Conservation (phyloP, 73 alveolate species). For the Blepharisma stoltei region DNA sequence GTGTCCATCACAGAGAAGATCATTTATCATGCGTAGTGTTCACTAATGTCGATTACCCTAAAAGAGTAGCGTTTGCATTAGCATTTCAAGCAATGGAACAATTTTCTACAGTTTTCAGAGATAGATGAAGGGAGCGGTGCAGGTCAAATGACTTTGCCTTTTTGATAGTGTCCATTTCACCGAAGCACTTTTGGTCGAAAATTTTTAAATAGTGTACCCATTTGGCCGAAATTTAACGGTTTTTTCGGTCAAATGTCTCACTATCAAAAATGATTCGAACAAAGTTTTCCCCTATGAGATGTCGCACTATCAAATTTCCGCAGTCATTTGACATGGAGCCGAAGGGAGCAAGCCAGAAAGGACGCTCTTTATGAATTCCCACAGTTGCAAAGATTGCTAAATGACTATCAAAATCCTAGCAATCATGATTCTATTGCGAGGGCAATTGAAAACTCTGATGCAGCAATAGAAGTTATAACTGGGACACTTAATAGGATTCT, state of each 20-base stretch:
- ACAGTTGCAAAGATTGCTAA: background rate
- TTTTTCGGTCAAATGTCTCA: no score
- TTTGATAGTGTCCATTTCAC: no score
- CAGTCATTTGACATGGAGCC: no score
- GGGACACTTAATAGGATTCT: background rate
- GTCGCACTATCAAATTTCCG: no score
- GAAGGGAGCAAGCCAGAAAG: background rate
- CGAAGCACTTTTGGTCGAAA: no score
- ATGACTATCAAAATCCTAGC: constrained; percentile 12
- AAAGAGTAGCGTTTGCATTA: background rate
- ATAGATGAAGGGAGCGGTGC: constrained; percentile 2
- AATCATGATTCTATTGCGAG: constrained; percentile 6
- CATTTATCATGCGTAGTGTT: constrained; percentile 19
- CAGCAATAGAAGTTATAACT: constrained; percentile 22
- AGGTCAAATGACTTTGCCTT: no score
- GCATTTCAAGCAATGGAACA: background rate
- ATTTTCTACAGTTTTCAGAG: background rate
- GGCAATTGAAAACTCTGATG: constrained; percentile 2
- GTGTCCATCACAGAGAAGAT: background rate
- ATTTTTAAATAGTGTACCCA: no score
- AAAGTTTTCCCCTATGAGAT: no score
- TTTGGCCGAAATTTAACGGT: no score
- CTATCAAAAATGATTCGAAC: no score
- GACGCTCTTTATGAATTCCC: background rate
- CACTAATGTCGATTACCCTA: constrained; percentile 19